Base-by-base conservation (phyloP, 2,329 filamentous ascomycete species). In the Penicillium sp. region DNA sequence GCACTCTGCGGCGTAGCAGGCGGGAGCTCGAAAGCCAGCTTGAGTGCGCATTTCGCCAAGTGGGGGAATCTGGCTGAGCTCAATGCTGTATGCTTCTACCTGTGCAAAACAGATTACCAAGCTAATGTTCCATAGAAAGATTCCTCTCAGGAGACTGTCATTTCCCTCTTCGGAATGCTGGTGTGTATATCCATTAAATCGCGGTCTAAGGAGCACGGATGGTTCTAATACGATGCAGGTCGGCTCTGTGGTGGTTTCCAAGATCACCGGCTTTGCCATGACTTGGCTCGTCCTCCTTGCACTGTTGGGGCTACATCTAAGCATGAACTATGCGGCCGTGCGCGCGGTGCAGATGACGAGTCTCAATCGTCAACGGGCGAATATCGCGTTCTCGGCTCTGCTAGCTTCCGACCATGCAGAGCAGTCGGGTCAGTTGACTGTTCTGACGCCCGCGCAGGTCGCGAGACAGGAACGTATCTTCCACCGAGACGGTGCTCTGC, bases 121-220 rank as follows among this genome's bases (percentile, higher is more conserved):
- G 14, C 21, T 38, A 22, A 10, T 5, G 13, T 22, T 52, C 14
- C 31, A 44, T 65, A 83, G 78, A 87, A 96, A 82, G 93, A 97
- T 71, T 92, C 92, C 11, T 95, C 90, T 61, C 94, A 97, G 76
- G 94, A 97, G 75, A 97, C 93, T 0, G 86, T 96, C 18, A 90
- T 99, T 53, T 93, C 91, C 2, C 80, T 97, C 24, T 58, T 96
- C 32, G 94, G 94, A 2, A 92, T 97, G 84, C 81, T 96, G 48
- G 82, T 83, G 72, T 69, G 78, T 27, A 27, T 27, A 43, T 9
- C 6, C 38, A 31, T n/a, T 32, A 31, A 29, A 8, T 21, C 8
- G 7, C 18, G 18, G 18, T 18, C 18, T 31, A 43, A 31, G 49
- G 27, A 3, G n/a, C 7, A 32, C 4, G 3, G 34, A 5, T n/a